Evolutionary conservation across 1,284 basidiomycete species (phyloP), one percentile per base, ranked within the genome.

Genomic region (Ustilago xerochloae): DNA sequence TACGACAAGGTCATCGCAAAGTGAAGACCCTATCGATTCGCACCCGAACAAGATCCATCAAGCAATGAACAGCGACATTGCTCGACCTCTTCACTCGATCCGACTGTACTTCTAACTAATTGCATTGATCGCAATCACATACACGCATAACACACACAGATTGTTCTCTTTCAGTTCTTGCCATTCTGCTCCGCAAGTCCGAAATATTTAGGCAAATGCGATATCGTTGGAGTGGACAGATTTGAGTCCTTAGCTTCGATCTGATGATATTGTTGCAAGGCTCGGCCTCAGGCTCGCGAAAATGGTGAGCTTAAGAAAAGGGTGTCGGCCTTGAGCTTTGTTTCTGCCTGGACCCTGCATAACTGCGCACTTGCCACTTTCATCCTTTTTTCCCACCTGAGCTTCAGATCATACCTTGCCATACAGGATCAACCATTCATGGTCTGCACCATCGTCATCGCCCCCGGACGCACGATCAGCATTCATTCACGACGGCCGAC

Each of bases 1-100:
- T 83, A 83, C 56, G 81, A 83, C 65, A 61, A 66, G 54, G 81
- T 81, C 4, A 7, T 72, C n/a, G 48, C n/a, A 47, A 75, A 75
- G 48, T 75, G 41, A 61, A 39, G 15, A 24, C 6, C n/a, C n/a
- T n/a, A 26, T n/a, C 20, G 20, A 24, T 38, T 30, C 28, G 24
- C 20, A 15, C 26, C n/a, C n/a, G n/a, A 29, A 26, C 33, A 28
- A 8, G 20, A 35, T 22, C 48, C 32, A 18, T n/a, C n/a, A n/a
- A n/a, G n/a, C n/a, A n/a, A n/a, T n/a, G n/a, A n/a, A n/a, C n/a
- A n/a, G n/a, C n/a, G n/a, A n/a, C n/a, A n/a, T n/a, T n/a, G n/a
- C n/a, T n/a, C n/a, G n/a, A n/a, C n/a, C n/a, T n/a, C n/a, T n/a
- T n/a, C n/a, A n/a, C n/a, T n/a, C n/a, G n/a, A n/a, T 9, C 20